Evolutionary conservation across 2,329 filamentous ascomycete species (phyloP).

Genomic region (Paraphoma chrysanthemicola): DNA sequence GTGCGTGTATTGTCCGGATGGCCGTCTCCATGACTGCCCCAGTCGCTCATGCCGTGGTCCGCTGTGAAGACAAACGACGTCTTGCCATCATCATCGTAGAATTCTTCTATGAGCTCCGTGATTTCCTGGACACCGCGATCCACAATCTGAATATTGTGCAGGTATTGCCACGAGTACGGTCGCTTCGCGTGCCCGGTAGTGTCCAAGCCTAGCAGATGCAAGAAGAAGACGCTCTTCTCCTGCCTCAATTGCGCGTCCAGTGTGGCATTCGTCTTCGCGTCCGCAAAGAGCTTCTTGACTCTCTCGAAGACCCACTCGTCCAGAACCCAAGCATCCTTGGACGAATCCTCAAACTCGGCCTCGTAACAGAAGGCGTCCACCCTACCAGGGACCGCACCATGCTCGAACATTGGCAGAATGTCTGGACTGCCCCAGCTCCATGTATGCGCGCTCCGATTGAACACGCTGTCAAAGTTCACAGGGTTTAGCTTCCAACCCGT

Average conservation of each 20-base stretch:
- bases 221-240: constrained; percentile 92
- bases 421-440: constrained; percentile 99
- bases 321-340: constrained; percentile 77
- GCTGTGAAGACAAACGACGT: constrained; percentile 97
- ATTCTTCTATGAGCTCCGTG: constrained; percentile 79
- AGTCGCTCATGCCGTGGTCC: constrained; percentile 99
- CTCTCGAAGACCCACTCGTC: constrained; percentile 97
- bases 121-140: constrained; percentile 89
- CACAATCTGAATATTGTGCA: constrained; percentile 93
- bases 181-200: constrained; percentile 86
- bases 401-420: constrained; percentile 95
- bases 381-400: constrained; percentile 85
- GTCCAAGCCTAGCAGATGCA: constrained; percentile 91
- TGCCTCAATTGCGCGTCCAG: constrained; percentile 75
- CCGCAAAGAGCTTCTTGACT: constrained; percentile 84
- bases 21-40: constrained; percentile 97
- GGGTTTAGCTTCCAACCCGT: constrained; percentile 99
- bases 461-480: constrained; percentile 97
- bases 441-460: constrained; percentile 94
- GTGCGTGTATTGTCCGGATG: constrained; percentile 97
- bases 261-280: constrained; percentile 78
- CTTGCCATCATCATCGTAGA: constrained; percentile 79
- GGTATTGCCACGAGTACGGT: constrained; percentile 93
- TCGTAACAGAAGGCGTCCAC: constrained; percentile 88
- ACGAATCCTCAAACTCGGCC: constrained; percentile 89